These are phyloP conservation scores for Ampelocalamus luodianensis DNA, from an alignment of 176 grass and related monocot species.

Conservation along the genomic window DNA sequence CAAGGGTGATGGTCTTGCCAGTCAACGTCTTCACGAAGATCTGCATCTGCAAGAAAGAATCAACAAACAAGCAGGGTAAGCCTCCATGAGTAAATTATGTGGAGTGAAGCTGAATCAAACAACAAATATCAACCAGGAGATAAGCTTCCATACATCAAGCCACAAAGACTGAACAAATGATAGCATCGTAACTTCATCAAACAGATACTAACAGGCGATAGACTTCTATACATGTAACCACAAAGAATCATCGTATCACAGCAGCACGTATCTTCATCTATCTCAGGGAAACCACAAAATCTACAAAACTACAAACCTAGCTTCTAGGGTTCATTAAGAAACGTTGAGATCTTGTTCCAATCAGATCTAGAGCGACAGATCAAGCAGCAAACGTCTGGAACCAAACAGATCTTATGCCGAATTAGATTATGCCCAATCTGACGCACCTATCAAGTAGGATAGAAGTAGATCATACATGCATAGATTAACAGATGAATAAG, in stretches of 20 bases:
- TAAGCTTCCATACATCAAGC: neutral
- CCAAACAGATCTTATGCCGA: neutral
- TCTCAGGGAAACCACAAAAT: neutral
- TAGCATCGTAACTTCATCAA: neutral
- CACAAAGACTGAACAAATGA: neutral
- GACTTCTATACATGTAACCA: neutral
- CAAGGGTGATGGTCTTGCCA: slow-evolving; percentile 59
- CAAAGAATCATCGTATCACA: neutral
- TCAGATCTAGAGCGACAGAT: neutral
- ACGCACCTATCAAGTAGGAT: neutral
- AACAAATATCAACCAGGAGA: neutral
- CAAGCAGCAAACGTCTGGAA: neutral
- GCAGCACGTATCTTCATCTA: neutral
- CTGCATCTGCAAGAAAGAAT: slow-evolving; percentile 51
- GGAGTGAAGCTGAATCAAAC: too few species aligned
- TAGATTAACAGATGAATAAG: neutral
- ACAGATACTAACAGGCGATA: neutral
- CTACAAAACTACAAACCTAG: neutral
- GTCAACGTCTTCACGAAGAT: slow-evolving; percentile 68
- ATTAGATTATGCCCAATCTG: neutral
- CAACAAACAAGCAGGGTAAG: neutral
- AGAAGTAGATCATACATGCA: neutral
- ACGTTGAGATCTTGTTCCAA: neutral
- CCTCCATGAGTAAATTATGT: neutral
- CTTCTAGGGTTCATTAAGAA: neutral